Conservation (phyloP, 208 protist genomes). For the Leishmania mexicana region DNA sequence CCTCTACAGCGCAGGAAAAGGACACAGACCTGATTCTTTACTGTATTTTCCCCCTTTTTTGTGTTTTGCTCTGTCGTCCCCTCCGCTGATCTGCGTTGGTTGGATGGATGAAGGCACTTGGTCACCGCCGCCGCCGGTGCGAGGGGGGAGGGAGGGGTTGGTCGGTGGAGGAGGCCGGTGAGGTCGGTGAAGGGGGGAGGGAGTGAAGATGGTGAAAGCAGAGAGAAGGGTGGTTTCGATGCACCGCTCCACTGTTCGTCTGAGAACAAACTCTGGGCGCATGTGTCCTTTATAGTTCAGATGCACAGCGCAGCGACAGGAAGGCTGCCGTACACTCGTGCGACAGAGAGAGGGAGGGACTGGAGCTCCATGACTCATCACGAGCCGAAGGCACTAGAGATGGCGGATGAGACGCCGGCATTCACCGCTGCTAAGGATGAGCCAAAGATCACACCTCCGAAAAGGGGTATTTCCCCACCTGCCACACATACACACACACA, state of each 20-base stretch:
- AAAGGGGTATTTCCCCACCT: not conserved
- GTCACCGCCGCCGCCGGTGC: not conserved
- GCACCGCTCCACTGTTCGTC: not conserved
- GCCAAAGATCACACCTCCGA: not conserved
- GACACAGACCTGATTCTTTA: not conserved
- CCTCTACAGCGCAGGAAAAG: not conserved
- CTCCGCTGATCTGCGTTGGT: not conserved
- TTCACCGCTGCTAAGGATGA: not conserved
- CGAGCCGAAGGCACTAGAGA: not conserved
- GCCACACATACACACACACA: not conserved
- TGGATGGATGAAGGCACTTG: not conserved
- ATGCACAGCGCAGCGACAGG: not conserved
- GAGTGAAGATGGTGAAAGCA: not conserved
- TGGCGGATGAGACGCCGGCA: not conserved
- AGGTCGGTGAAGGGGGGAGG: not conserved
- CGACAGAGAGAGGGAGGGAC: not conserved
- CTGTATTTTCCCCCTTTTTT: not conserved
- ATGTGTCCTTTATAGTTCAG: not conserved
- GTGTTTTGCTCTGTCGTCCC: too few species aligned
- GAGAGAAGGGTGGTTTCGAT: not conserved
- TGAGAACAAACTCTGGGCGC: not conserved
- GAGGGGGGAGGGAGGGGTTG: not conserved
- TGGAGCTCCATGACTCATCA: not conserved
- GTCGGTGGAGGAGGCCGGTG: not conserved
- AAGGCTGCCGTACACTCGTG: not conserved